Base-by-base conservation (phyloP, 1,284 basidiomycete species). In the Apiotrichum laibachii region DNA sequence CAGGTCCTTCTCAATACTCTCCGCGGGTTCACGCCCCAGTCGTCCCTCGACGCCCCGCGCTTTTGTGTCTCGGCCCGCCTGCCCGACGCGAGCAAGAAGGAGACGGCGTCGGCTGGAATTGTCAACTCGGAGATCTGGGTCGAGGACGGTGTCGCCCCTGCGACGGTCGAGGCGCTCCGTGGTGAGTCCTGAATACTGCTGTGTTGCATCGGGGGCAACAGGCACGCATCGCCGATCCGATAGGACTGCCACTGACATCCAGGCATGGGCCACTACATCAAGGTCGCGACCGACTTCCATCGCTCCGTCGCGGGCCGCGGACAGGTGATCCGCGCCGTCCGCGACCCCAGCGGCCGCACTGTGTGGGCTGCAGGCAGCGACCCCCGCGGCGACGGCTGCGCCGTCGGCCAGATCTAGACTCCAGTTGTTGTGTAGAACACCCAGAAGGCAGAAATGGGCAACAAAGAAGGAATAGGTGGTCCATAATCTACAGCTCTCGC, bases 331-430 rank as follows among this genome's bases (percentile, higher is more conserved):
- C 89, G 92, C 75, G 87, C 84, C 69, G 80, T 92, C 26, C 76
- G 80, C 8, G 85, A 90, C 75, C 78, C 85, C 34, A 88, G 88
- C 10, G 78, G 75, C 0, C 81, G 78, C 68, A 80, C 81, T 26
- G 88, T 92, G 2, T 96, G 92, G 92, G 90, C 87, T 11, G 88
- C 89, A 46, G 90, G 91, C 13, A 90, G 88, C 15, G 93, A 97
- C 75, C 85, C 85, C 57, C 84, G 94, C 44, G 89, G 84, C 21
- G 93, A 95, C 73, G 92, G 92, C 12, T 88, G 92, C 69, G 92
- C 91, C 13, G 85, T 85, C 15, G 85, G 87, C n/a, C 91, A 95
- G 73, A 89, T 94, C 56, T 94, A 78, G 15, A n/a, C 9, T 8
- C 16, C 3, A 2, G n/a, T 5, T 16, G 18, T 16, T n/a, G 18